Conservation (phyloP, 2,329 filamentous ascomycete species). For the Hypoxylon sp. region DNA sequence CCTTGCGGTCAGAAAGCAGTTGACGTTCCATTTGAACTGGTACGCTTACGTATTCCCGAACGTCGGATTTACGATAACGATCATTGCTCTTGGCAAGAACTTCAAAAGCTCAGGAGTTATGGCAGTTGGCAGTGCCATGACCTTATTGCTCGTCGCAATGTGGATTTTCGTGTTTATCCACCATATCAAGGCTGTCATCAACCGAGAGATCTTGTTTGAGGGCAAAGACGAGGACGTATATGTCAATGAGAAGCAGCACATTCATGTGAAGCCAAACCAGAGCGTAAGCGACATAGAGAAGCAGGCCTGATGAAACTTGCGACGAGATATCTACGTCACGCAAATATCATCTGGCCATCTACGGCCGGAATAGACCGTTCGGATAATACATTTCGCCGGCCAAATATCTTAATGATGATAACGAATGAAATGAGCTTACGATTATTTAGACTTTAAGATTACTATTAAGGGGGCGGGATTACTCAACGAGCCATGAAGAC, state of each 20-base stretch:
- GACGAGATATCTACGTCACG: background rate
- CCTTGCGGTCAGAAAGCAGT: slow-evolving; percentile 49
- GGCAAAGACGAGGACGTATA: slow-evolving; percentile 71
- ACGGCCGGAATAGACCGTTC: background rate
- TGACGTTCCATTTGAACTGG: slow-evolving; percentile 65
- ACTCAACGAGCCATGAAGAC: slow-evolving; percentile 2
- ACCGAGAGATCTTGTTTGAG: slow-evolving; percentile 69
- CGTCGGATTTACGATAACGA: slow-evolving; percentile 72
- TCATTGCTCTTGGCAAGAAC: slow-evolving; percentile 69
- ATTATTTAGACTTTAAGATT: slow-evolving; percentile 17
- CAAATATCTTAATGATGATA: slow-evolving; percentile 18
- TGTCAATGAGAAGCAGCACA: slow-evolving; percentile 46
- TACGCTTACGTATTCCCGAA: slow-evolving; percentile 78
- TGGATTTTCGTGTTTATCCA: slow-evolving; percentile 68
- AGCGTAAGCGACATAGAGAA: slow-evolving; percentile 41
- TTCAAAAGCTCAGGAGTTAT: slow-evolving; percentile 67
- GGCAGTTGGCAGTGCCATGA: slow-evolving; percentile 69
- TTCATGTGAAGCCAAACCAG: slow-evolving; percentile 44
- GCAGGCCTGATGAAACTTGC: slow-evolving; percentile 34
- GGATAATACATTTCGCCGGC: slow-evolving; percentile 26
- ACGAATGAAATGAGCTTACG: slow-evolving; percentile 36
- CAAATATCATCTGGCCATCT: background rate
- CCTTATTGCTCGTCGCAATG: slow-evolving; percentile 66
- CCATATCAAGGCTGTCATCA: slow-evolving; percentile 65
- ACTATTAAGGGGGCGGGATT: slow-evolving; percentile 1